Evolutionary conservation across 2,329 filamentous ascomycete genomes (phyloP), one percentile per base, ranked within the genome.

Genomic region (Scedosporium dehoogii): DNA sequence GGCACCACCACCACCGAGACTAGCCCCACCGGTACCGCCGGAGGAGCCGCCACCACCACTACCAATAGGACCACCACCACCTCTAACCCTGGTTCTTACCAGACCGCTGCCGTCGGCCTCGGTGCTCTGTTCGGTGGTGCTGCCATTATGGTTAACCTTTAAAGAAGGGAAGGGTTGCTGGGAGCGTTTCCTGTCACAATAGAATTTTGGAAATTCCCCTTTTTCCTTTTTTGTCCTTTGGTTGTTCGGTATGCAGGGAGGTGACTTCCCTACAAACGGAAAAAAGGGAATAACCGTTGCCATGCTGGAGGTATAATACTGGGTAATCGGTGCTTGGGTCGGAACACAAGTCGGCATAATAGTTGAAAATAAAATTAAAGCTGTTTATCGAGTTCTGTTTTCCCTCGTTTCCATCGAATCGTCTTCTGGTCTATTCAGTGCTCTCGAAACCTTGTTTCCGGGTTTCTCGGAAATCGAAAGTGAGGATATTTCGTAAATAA

Each of bases 121-220:
- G 78, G 78, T 38, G 78, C 78, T 25, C 71, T 81, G 63, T 70
- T 80, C 58, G 79, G 78, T 25, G 79, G 78, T 67, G 77, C 75
- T 3, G 79, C 76, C 59, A 63, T 79, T 59, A 65, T 79, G 58
- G 73, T 70, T 68, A 79, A 79, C 72, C 63, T 80, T 68, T 81
- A 78, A 73, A 67, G 3, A 25, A 55, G 14, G n/a, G 44, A 57
- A 53, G 29, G 18, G 41, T 12, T 29, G 44, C 12, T 38, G 29
- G 42, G 9, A 12, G 18, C n/a, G 9, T 46, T 46, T 16, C 42
- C 18, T 46, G 42, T 46, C 18, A 46, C 42, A 46, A 46, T 46
- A 46, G 42, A 46, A 46, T 4, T 46, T 46, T 46, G 14, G 42
- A 46, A 6, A 33, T 33, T 33, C 29, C 29, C 29, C 9, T 33